Base-by-base conservation (phyloP, 139 green algal genomes). In the Volvox africanus region DNA sequence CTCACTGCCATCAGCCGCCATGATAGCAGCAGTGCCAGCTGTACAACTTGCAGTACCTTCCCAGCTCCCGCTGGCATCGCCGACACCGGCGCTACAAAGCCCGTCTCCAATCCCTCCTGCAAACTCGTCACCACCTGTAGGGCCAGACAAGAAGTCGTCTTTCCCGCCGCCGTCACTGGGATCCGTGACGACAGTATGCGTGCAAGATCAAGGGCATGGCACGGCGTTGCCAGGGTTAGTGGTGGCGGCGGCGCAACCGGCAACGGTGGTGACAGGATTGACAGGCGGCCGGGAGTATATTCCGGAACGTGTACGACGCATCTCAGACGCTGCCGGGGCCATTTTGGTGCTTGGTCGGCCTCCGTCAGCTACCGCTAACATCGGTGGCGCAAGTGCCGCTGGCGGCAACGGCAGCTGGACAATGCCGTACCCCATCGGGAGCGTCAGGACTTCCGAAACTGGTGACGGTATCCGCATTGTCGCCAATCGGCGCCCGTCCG, bases 381-480 rank as follows among this genome's bases (percentile, higher is more conserved):
- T n/a, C 19, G 71, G 37, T 5, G 2, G 2, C 30, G 79, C 79
- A 14, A 17, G 12, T 30, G 61, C 22, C 82, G 44, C 50, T 30
- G 50, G 28, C 55, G 28, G 26, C 55, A 30, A 17, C 50, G 55
- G 55, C 55, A 50, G 55, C 55, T 75, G 22, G 78, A 61, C 78
- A 6, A 11, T 35, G 36, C 37, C 36, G 78, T 61, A 30, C 50
- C n/a, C 65, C 82, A 88, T 88, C 33, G 82, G 85, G 36, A 89
- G 85, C n/a, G 44, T 89, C n/a, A 69, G 71, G 16, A 82, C 13
- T 26, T 89, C 85, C 0, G 85, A 82, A 32, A 61, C 37, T 22
- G 85, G 85, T 28, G 85, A 89, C 85, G 85, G 85, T 11, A 37
- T 89, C 0, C 68, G 69, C 0, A 89, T 89, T 13, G 85, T 89